Evolutionary conservation across 768 basidiomycete genomes (phyloP).

Genomic region (Pleurotus djamor): DNA sequence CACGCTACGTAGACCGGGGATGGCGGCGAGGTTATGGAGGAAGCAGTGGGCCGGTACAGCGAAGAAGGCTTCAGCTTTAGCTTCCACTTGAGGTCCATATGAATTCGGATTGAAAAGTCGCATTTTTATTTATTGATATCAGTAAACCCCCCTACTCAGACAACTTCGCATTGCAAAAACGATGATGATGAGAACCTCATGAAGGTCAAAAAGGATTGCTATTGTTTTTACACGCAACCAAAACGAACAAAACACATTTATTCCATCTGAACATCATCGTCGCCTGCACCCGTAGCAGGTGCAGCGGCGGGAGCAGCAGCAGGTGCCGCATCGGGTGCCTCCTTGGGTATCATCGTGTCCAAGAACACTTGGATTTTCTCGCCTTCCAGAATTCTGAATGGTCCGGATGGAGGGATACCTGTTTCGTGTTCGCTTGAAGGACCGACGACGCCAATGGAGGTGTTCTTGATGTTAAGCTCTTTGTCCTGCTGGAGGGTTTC

Average conservation of each 20-base stretch:
- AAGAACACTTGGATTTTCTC: conserved; percentile 74
- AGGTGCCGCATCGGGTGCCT: conserved; percentile 33
- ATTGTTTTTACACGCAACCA: not conserved
- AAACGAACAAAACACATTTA: conserved; percentile 21
- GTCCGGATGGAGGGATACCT: conserved; percentile 44
- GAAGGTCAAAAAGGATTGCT: too few relatives aligned
- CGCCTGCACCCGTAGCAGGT: conserved; percentile 35
- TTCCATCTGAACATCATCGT: conserved; percentile 87
- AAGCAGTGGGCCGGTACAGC: not conserved
- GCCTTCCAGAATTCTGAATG: conserved; percentile 89
- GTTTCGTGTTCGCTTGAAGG: conserved; percentile 60
- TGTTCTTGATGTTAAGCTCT: conserved; percentile 90
- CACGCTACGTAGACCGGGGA: conserved; percentile 66
- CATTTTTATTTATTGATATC: not conserved
- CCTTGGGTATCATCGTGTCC: conserved; percentile 72
- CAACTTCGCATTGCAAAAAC: too few relatives aligned
- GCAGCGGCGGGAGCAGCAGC: conserved; percentile 30
- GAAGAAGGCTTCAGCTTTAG: too few relatives aligned
- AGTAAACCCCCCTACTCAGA: conserved; percentile 9
- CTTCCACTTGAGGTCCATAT: too few relatives aligned
- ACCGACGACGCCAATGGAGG: conserved; percentile 92
- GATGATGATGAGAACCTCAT: too few relatives aligned
- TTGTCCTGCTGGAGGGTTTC: conserved; percentile 99
- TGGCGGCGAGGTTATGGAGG: conserved; percentile 64
- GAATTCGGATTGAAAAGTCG: too few relatives aligned